Base-by-base conservation (phyloP, 164 flowering plant species). In the Sextonia rubra region DNA sequence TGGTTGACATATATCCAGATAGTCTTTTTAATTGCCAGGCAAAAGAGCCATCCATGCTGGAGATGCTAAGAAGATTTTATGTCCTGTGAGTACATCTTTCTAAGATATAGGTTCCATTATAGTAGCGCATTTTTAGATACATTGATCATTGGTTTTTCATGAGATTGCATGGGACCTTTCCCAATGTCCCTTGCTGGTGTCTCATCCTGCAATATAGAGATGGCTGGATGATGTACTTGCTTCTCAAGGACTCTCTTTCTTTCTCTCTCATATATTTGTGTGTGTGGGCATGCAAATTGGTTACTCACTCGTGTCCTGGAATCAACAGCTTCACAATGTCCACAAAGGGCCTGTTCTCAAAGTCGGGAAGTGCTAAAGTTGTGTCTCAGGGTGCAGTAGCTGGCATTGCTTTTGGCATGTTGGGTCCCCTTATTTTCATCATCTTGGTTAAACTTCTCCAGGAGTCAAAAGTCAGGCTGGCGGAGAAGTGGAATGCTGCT, bases 11-110 rank as follows among this genome's bases (percentile, higher is more conserved):
- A 56, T 77, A 86, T 80, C 74, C 80, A 27, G 85, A 86, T 56
- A 82, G 82, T 32, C 75, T 88, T 47, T 89, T 86, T 69, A 74
- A 85, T 76, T 93, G 98, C 81, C 88, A 82, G 61, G 81, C 87
- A 24, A 75, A 85, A 63, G 86, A 84, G 61, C 90, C 89, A 52
- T 86, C 95, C 37, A 27, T 66, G 5, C 3, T 81, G 78, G 97
- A 90, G 87, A 87, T 86, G 88, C 66, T 91, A 47, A 79, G 67
- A 69, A 82, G 87, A 74, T 89, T 82, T 70, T 80, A 32, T 37
- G 76, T 84, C 64, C 79, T 91, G 97, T 93, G 77, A 91, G 98
- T 82, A 58, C 3, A 62, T 79, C 37, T 29, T n/a, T 17, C 24
- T 18, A 3, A 20, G 25, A 17, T 14, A 32, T 20, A 32, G 6